Evolutionary conservation across 805 yeast genomes (phyloP).

Genomic region (Candida quercuum): DNA sequence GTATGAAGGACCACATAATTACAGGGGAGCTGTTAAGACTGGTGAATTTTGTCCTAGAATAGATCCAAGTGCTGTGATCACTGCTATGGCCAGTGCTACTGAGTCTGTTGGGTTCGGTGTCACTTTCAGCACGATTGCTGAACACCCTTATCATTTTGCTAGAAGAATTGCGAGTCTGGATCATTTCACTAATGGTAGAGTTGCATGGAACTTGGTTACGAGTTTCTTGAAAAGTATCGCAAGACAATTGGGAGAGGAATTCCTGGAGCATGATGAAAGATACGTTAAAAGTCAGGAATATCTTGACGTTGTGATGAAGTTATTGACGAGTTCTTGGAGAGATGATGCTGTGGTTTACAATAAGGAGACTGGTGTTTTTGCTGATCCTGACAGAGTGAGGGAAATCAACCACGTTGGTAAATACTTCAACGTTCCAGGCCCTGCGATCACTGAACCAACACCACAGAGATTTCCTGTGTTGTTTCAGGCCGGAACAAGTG

Average conservation of each 20-base stretch:
- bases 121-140: conserved; percentile 37
- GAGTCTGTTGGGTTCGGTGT: conserved; percentile 32
- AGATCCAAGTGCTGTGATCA: conserved; percentile 28
- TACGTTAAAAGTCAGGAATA: not conserved
- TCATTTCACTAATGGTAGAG: conserved; percentile 32
- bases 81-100: conserved; percentile 34
- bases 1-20: conserved; percentile 23
- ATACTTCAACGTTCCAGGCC: not conserved
- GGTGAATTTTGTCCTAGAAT: conserved; percentile 22
- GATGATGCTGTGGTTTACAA: not conserved
- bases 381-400: not conserved
- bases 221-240: not conserved
- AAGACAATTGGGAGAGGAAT: not conserved
- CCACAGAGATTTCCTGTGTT: conserved; percentile 13
- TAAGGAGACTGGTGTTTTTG: not conserved
- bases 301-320: not conserved
- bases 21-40: conserved; percentile 23
- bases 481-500: conserved; percentile 25
- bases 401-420: not conserved
- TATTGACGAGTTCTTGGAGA: not conserved
- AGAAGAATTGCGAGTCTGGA: conserved; percentile 33
- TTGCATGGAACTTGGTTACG: conserved; percentile 35
- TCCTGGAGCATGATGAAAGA: not conserved
- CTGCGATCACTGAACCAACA: conserved; percentile 30
- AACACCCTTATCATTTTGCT: conserved; percentile 28